These are phyloP conservation scores for Colletotrichum tabaci DNA, from an alignment of 2,329 filamentous ascomycete species.

Conservation along the genomic window DNA sequence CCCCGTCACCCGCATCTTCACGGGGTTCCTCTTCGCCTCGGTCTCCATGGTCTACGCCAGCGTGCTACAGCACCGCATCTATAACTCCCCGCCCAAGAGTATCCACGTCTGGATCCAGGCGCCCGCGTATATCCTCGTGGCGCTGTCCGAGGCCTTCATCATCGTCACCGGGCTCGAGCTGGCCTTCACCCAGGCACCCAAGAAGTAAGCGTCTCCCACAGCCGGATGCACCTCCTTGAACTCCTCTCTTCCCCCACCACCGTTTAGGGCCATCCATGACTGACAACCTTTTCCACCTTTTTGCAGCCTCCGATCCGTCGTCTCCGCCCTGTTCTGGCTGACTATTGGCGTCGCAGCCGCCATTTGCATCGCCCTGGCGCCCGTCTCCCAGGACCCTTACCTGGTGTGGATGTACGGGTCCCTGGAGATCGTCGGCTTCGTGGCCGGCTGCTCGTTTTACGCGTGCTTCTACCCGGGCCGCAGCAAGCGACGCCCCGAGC, in stretches of 20 bases:
- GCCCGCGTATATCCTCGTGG: constrained; percentile 71
- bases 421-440: constrained; percentile 64
- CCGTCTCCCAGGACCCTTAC: constrained; percentile 75
- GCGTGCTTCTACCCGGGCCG: constrained; percentile 18
- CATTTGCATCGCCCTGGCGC: constrained; percentile 69
- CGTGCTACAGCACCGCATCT: constrained; percentile 45
- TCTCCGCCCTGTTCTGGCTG: constrained; percentile 56
- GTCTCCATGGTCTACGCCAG: constrained; percentile 46
- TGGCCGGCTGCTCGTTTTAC: constrained; percentile 67
- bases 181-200: constrained; percentile 79
- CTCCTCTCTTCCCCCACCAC: too few relatives aligned
- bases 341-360: constrained; percentile 64
- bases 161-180: constrained; percentile 80
- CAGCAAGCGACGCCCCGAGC: neutral
- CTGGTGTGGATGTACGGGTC: constrained; percentile 77
- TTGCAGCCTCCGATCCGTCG: constrained; percentile 30
- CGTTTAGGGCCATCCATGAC: neutral
- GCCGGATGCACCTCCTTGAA: neutral
- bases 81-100: constrained; percentile 46
- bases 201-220: constrained; percentile 17
- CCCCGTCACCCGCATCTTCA: constrained; percentile 45
- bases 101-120: constrained; percentile 69
- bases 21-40: constrained; percentile 46
- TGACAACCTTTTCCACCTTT: neutral
- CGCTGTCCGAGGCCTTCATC: constrained; percentile 73